Evolutionary conservation across 768 basidiomycete genomes (phyloP).

Genomic region (Candolleomyces eurysporus): DNA sequence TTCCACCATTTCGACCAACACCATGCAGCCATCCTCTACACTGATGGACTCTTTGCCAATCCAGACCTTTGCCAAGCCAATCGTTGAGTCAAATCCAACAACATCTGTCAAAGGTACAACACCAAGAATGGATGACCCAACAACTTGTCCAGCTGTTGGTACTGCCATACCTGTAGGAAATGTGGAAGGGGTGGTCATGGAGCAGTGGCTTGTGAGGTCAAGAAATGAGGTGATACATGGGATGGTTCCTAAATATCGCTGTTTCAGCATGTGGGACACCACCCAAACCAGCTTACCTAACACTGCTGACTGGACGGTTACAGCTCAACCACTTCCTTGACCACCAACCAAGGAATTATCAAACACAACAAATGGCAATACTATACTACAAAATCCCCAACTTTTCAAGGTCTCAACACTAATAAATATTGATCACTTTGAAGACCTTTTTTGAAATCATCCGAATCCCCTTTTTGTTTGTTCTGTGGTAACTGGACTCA

Average conservation of each 20-base stretch:
- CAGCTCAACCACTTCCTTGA: background rate
- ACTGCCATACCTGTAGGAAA: too few species aligned
- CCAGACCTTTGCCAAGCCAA: too few species aligned
- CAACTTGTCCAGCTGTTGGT: too few species aligned
- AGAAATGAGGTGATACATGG: too few species aligned
- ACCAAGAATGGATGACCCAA: too few species aligned
- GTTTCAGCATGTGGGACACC: too few species aligned
- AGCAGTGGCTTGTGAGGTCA: too few species aligned
- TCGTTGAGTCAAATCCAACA: too few species aligned
- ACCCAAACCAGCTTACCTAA: background rate
- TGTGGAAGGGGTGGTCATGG: too few species aligned
- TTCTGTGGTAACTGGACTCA: constrained; percentile 19
- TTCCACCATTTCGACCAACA: background rate
- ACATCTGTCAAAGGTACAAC: too few species aligned
- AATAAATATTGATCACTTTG: constrained; percentile 19
- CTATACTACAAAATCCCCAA: constrained; percentile 5
- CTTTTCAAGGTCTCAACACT: constrained; percentile 22
- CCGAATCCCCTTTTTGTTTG: constrained; percentile 27
- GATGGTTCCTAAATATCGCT: too few species aligned
- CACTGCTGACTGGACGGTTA: background rate
- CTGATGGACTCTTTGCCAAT: background rate
- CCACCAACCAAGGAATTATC: too few species aligned
- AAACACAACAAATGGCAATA: background rate
- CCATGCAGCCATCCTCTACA: constrained; percentile 8
- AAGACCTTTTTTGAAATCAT: constrained; percentile 17